Base-by-base conservation (phyloP, 2,329 filamentous ascomycete genomes). In the Ceratocystis lukuohia region DNA sequence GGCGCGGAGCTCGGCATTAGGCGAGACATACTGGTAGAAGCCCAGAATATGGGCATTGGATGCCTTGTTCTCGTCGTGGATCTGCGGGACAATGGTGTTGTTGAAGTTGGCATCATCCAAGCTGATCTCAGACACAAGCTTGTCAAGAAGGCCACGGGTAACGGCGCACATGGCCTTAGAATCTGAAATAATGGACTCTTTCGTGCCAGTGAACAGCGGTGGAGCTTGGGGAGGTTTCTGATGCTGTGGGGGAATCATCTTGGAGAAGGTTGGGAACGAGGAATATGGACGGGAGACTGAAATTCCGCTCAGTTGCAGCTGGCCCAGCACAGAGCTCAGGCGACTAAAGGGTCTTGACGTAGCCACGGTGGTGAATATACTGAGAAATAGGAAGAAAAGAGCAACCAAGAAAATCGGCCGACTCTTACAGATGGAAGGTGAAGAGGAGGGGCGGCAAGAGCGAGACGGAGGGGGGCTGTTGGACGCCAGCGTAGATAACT, bases 21-120 rank as follows among this genome's bases (percentile, higher is more conserved):
- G 82, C 20, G 87, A 91, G 2, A 93, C 88, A 70, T 89, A 86
- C 72, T 91, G 87, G 75, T 92, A 93, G 76, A 94, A 92, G 70
- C 85, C 85, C 65, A 92, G 77, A 70, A 91, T 91, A 68, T 85
- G 80, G 61, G 80, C 76, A 69, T 81, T 79, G 0, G 79, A 78
- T 70, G 82, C 79, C 53, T 79, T 73, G 74, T 92, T 88, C 76
- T 91, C 88, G 71, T 89, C 88, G 62, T 84, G 79, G 33, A 88
- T 84, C 73, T 94, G 85, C 20, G 91, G 91, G 37, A 79, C 76
- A 63, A 84, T 73, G 62, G 83, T 79, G n/a, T 79, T 78, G 64
- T 77, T 75, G 70, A 84, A 85, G n/a, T 76, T 81, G 28, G 80
- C 79, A 68, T 79, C 77, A 67, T 78, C 77, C 8, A 76, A 73